These are phyloP conservation scores for Globisporangium nagaii DNA, from an alignment of 352 stramenopile species.

Conservation along the genomic window DNA sequence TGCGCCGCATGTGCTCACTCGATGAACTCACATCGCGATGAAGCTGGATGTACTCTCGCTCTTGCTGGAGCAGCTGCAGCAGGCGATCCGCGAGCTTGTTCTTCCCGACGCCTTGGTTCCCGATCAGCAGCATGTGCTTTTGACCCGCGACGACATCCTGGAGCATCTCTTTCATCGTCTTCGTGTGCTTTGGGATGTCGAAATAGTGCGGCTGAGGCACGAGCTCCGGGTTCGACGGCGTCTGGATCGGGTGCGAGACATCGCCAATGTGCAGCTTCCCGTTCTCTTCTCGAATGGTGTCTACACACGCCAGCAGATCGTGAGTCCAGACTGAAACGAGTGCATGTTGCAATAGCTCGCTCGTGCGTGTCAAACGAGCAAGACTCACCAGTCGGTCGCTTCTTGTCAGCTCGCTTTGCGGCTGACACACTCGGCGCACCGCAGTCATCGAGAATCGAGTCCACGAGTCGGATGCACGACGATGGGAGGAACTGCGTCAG, in stretches of 20 bases:
- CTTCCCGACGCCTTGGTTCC: conserved; percentile 94
- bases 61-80: conserved; percentile 86
- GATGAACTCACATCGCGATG: conserved; percentile 90
- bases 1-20: too few relatives aligned
- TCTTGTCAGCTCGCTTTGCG: background rate
- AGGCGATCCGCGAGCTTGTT: conserved; percentile 93
- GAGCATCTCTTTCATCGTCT: conserved; percentile 84
- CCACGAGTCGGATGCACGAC: conserved; percentile 39
- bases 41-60: conserved; percentile 96
- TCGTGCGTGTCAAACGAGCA: background rate
- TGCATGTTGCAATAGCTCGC: too few relatives aligned
- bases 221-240: conserved; percentile 54
- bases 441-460: conserved; percentile 47
- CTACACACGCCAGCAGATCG: conserved; percentile 1
- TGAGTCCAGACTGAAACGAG: too few relatives aligned
- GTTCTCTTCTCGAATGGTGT: conserved; percentile 37
- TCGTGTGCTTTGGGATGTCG: conserved; percentile 86
- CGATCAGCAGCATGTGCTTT: conserved; percentile 90
- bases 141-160: conserved; percentile 83
- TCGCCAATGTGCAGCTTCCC: conserved; percentile 55
- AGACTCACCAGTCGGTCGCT: conserved; percentile 3
- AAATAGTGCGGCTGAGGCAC: conserved; percentile 88
- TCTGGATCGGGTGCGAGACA: conserved; percentile 52
- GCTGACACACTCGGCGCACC: conserved; percentile 16
- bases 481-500: conserved; percentile 70